These are phyloP conservation scores for Amaranthus tricolor DNA, from an alignment of 179 eudicot genomes.

Conservation along the genomic window DNA sequence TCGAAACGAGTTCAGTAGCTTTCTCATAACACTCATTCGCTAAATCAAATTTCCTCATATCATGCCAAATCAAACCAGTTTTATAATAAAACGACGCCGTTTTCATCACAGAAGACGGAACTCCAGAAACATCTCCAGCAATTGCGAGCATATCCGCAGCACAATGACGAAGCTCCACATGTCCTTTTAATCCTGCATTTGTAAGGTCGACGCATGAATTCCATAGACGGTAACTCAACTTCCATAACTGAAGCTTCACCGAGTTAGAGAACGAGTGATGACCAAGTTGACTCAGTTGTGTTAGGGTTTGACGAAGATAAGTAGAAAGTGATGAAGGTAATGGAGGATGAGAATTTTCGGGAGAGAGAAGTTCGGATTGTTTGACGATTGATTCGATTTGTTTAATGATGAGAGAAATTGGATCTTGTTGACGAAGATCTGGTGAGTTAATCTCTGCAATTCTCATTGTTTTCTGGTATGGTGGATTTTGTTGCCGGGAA, in stretches of 20 bases:
- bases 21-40: conserved; percentile 80
- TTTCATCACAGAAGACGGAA: conserved; percentile 65
- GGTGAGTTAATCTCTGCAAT: conserved; percentile 80
- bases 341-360: conserved; percentile 25
- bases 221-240: conserved; percentile 84
- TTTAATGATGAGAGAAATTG: conserved; percentile 34
- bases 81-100: conserved; percentile 71
- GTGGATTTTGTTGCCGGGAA: conserved; percentile 4
- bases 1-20: conserved; percentile 63
- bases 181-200: conserved; percentile 48
- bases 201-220: conserved; percentile 73
- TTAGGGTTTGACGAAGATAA: conserved; percentile 39
- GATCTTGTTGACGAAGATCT: conserved; percentile 48
- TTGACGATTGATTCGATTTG: conserved; percentile 54
- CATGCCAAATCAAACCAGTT: conserved; percentile 73
- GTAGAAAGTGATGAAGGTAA: conserved; percentile 42
- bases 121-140: conserved; percentile 56
- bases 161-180: conserved; percentile 56
- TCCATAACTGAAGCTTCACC: conserved; percentile 71
- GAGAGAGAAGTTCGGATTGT: conserved; percentile 48
- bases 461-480: conserved; percentile 34
- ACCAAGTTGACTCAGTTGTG: conserved; percentile 50
- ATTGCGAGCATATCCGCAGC: conserved; percentile 59
- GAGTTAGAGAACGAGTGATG: conserved; percentile 54
- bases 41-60: conserved; percentile 49